Evolutionary conservation across 345 rosid genomes (phyloP).

Genomic region (Citrus cavaleriei): DNA sequence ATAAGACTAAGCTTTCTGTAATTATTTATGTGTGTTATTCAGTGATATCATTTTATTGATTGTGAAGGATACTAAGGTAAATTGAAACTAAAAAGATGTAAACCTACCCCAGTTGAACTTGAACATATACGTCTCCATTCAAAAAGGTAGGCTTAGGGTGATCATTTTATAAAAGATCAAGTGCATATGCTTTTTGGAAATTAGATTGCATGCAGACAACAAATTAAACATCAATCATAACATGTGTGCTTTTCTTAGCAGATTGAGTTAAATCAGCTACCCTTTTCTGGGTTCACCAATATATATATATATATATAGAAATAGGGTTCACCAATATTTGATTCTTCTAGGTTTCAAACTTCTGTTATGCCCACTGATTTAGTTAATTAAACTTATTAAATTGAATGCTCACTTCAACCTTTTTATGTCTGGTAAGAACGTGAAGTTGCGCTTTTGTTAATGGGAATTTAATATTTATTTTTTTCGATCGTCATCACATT

Average conservation of each 20-base stretch:
- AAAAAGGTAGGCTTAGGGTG: not conserved
- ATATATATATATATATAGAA: no score
- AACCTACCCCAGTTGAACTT: constrained; percentile 15
- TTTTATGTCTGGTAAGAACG: not conserved
- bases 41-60: not conserved
- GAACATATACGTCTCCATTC: not conserved
- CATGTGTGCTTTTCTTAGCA: not conserved
- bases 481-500: no score
- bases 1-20: not conserved
- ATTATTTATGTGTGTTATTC: not conserved
- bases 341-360: not conserved
- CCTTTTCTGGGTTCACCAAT: not conserved
- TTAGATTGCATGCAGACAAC: not conserved
- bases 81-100: not conserved
- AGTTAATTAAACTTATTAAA: not conserved
- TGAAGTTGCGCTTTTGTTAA: not conserved
- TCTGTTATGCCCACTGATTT: not conserved
- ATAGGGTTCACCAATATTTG: not conserved
- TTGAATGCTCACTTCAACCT: not conserved
- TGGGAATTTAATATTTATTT: no score
- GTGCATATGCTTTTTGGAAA: not conserved
- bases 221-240: not conserved
- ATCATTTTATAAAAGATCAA: not conserved
- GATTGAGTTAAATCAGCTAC: not conserved
- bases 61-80: not conserved